phyloP scores from a whole-genome alignment of 352 stramenopile species.

The Elongisporangium undulatum region DNA sequence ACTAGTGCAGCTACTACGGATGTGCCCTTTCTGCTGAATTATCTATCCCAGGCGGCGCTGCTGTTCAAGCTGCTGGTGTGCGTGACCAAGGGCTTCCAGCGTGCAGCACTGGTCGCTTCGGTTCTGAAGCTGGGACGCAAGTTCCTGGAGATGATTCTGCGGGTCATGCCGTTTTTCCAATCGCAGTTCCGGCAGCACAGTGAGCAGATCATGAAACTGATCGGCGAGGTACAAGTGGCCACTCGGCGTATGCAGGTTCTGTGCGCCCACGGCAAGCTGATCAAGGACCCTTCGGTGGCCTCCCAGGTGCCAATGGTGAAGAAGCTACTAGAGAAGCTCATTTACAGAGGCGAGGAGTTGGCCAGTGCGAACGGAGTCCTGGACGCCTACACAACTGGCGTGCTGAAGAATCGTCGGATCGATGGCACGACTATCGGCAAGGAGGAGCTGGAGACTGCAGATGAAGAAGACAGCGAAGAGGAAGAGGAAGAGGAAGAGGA shows the following conservation, averaged over 20 bases:
- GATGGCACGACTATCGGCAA: conserved; percentile 58
- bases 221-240: conserved; percentile 51
- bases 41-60: conserved; percentile 42
- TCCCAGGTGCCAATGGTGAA: conserved; percentile 65
- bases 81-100: conserved; percentile 57
- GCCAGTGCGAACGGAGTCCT: conserved; percentile 49
- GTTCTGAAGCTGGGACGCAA: conserved; percentile 50
- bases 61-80: conserved; percentile 61
- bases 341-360: conserved; percentile 52
- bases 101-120: conserved; percentile 32
- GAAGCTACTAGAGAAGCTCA: conserved; percentile 51
- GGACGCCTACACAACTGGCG: conserved; percentile 51
- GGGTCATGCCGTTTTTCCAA: conserved; percentile 54
- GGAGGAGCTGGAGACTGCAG: conserved; percentile 20
- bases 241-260: conserved; percentile 60
- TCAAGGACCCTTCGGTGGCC: conserved; percentile 44
- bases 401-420: conserved; percentile 65
- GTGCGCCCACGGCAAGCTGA: conserved; percentile 55
- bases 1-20: conserved; percentile 12
- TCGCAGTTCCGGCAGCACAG: conserved; percentile 38
- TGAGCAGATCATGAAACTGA: conserved; percentile 44
- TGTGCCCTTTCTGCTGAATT: conserved; percentile 38
- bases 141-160: conserved; percentile 47
- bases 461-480: conserved; percentile 15
- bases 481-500: conserved; percentile 13